Percentiles rank a stretch among this genome's conserved stretches.
Evolutionary conservation across 1,284 basidiomycete genomes (phyloP).

Genomic region (Dichomitus squalens): DNA sequence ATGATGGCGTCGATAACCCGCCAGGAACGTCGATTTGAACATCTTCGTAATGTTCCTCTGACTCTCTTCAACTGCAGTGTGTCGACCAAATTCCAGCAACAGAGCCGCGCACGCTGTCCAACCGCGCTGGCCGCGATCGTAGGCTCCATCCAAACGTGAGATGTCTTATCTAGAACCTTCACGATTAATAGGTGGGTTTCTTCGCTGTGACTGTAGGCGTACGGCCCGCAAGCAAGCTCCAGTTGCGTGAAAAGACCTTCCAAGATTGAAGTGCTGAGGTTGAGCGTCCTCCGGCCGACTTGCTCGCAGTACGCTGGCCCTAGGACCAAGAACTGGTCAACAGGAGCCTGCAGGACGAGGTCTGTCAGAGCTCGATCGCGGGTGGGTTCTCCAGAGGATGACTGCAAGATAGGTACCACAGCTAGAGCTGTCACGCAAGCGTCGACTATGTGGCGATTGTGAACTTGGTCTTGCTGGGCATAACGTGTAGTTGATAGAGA

Average conservation of each 20-base stretch:
- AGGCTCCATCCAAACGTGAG: conserved; percentile 62
- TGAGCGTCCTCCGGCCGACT: conserved; percentile 55
- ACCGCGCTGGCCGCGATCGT: conserved; percentile 41
- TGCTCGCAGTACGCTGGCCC: conserved; percentile 60
- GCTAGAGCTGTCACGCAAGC: conserved; percentile 59
- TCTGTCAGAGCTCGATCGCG: conserved; percentile 69
- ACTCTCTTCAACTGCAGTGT: conserved; percentile 42
- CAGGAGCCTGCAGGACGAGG: conserved; percentile 53
- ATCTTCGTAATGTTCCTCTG: no score
- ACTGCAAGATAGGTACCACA: conserved; percentile 61
- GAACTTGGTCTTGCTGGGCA: conserved; percentile 30
- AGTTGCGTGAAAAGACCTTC: conserved; percentile 58
- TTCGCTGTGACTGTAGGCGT: conserved; percentile 61
- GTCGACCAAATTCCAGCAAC: conserved; percentile 53
- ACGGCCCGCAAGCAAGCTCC: conserved; percentile 53
- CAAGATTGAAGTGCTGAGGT: conserved; percentile 52
- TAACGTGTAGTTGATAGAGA: conserved; percentile 25
- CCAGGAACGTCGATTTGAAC: conserved; percentile 56
- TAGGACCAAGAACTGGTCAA: conserved; percentile 57
- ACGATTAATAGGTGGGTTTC: conserved; percentile 56
- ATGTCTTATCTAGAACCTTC: conserved; percentile 67
- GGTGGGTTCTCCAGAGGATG: conserved; percentile 54
- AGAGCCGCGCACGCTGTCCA: conserved; percentile 47
- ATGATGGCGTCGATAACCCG: conserved; percentile 65
- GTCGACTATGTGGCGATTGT: conserved; percentile 40